Evolutionary conservation across 306 rosid genomes (phyloP).

Genomic region (Luffa acutangula): DNA sequence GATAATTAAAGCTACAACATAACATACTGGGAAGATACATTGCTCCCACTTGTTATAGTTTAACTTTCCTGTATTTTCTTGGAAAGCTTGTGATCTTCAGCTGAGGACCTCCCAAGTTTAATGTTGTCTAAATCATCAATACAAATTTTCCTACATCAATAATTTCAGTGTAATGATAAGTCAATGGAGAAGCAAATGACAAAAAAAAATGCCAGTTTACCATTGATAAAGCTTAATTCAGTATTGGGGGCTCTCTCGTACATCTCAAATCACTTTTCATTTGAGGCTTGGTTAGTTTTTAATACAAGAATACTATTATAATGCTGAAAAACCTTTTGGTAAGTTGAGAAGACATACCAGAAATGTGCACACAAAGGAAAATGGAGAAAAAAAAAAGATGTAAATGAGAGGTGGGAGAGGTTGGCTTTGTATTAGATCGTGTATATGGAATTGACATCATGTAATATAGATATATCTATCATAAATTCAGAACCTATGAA

Average conservation of each 20-base stretch:
- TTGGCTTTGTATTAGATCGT: not conserved
- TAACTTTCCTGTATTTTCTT: not conserved
- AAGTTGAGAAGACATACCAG: not conserved
- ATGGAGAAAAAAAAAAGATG: not conserved
- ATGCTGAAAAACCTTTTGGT: not conserved
- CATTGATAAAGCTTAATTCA: not conserved
- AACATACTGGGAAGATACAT: not conserved
- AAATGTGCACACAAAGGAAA: not conserved
- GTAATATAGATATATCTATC: not conserved
- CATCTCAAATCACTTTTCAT: not conserved
- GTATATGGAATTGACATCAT: not conserved
- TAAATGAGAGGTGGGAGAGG: not conserved
- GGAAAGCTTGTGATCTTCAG: not conserved
- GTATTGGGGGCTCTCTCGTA: not conserved
- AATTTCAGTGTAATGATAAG: not conserved
- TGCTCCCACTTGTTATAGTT: not conserved
- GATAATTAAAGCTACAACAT: not conserved
- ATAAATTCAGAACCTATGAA: not conserved
- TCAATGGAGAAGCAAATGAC: not conserved
- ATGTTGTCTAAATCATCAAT: not conserved
- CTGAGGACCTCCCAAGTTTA: not conserved
- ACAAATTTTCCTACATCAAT: not conserved
- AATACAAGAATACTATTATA: not conserved
- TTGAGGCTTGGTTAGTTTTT: not conserved
- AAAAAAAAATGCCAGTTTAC: not conserved